Evolutionary conservation across 768 basidiomycete species (phyloP).

Genomic region (Phylloporus sp.): DNA sequence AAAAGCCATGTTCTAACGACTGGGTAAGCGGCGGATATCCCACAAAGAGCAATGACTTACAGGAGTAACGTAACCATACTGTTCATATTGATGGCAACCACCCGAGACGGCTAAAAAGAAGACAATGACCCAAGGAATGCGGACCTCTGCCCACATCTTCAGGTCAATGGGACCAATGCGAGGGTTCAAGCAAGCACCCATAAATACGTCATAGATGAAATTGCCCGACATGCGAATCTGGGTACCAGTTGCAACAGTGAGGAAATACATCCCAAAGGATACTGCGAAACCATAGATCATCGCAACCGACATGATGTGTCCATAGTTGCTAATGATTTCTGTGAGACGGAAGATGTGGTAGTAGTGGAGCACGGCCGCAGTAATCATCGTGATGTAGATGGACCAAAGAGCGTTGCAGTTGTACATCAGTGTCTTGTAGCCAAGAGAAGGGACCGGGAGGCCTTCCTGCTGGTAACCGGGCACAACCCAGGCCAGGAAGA

Average conservation of each 20-base stretch:
- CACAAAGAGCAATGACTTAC: slow-evolving; percentile 41
- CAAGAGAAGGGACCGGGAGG: slow-evolving; percentile 91
- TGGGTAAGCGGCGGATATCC: neutral
- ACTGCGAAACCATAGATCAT: slow-evolving; percentile 89
- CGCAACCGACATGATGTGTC: slow-evolving; percentile 90
- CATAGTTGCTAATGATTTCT: slow-evolving; percentile 94
- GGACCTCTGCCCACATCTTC: slow-evolving; percentile 98
- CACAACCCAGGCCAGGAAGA: slow-evolving; percentile 84
- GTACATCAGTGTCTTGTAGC: slow-evolving; percentile 91
- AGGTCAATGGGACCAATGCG: slow-evolving; percentile 87
- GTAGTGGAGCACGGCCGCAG: slow-evolving; percentile 72
- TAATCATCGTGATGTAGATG: slow-evolving; percentile 77
- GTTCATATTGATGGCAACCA: slow-evolving; percentile 93
- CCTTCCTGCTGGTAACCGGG: slow-evolving; percentile 94
- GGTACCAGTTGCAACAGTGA: slow-evolving; percentile 71
- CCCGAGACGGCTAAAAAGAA: slow-evolving; percentile 92
- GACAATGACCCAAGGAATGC: slow-evolving; percentile 95
- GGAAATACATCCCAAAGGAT: slow-evolving; percentile 76
- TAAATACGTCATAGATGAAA: slow-evolving; percentile 92
- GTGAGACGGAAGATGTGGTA: slow-evolving; percentile 84
- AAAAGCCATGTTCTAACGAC: slow-evolving; percentile 83
- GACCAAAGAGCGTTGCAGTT: slow-evolving; percentile 92
- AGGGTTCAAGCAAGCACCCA: slow-evolving; percentile 94
- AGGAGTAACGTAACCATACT: slow-evolving; percentile 86
- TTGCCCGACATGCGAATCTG: slow-evolving; percentile 93